These are phyloP conservation scores for Rosellinia necatrix DNA, from an alignment of 2,329 filamentous ascomycete genomes.

Conservation along the genomic window DNA sequence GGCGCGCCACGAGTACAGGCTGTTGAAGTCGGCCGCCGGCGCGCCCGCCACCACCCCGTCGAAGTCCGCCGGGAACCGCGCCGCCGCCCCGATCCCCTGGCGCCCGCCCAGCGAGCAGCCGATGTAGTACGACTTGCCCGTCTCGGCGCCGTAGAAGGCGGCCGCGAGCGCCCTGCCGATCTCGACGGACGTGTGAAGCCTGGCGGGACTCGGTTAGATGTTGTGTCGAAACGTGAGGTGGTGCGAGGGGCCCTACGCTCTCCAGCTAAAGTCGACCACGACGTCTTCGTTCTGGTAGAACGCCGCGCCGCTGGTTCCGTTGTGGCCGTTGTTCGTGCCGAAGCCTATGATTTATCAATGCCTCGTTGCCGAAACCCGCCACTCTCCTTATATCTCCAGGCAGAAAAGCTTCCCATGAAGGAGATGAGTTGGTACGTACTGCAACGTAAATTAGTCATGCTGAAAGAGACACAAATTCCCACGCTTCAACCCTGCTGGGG, in stretches of 20 bases:
- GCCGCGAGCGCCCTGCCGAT: conserved; percentile 53
- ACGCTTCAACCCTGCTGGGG: too few relatives aligned
- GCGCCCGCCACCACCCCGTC: conserved; percentile 59
- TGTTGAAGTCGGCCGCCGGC: conserved; percentile 47
- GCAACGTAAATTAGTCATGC: neutral
- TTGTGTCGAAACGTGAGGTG: too few relatives aligned
- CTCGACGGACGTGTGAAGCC: conserved; percentile 52
- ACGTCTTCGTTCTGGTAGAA: conserved; percentile 45
- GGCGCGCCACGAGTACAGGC: conserved; percentile 45
- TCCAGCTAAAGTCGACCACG: conserved; percentile 44
- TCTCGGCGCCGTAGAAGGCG: conserved; percentile 49
- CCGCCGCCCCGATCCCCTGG: conserved; percentile 59
- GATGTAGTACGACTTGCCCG: conserved; percentile 56
- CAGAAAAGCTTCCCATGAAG: neutral
- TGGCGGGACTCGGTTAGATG: too few relatives aligned
- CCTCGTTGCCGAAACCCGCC: neutral
- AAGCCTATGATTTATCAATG: conserved; percentile 35
- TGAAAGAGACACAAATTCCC: neutral
- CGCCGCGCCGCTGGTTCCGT: conserved; percentile 44
- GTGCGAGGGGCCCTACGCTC: conserved; percentile 23
- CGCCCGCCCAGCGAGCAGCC: conserved; percentile 65
- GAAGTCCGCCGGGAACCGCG: conserved; percentile 60
- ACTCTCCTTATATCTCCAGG: too few relatives aligned
- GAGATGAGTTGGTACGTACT: conserved; percentile 23
- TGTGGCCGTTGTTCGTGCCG: conserved; percentile 56